These are phyloP conservation scores for Magnolia sinica DNA, from an alignment of 164 flowering plant species.

Conservation along the genomic window DNA sequence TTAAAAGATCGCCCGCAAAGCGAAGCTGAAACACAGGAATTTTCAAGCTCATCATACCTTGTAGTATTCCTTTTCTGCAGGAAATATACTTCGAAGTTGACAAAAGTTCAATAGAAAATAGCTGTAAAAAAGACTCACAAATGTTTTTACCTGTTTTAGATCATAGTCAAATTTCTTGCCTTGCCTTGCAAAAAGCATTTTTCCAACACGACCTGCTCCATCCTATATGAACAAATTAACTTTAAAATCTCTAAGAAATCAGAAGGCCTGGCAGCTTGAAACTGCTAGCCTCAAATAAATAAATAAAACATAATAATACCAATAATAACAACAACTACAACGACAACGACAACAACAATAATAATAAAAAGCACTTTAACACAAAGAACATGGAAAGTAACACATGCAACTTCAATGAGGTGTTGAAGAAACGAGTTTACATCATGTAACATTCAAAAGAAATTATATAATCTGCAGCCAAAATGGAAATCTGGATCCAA, in stretches of 20 bases:
- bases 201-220: conserved; percentile 99
- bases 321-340: too few species aligned
- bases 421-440: too few species aligned
- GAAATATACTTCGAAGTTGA: background rate
- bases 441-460: background rate
- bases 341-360: too few species aligned
- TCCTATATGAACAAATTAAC: conserved; percentile 43
- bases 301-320: too few species aligned
- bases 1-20: conserved; percentile 89
- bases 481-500: too few species aligned
- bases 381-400: background rate
- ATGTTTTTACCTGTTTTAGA: conserved; percentile 71
- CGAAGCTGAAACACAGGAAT: conserved; percentile 56
- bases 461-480: too few species aligned
- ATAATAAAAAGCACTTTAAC: background rate
- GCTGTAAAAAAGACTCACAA: background rate
- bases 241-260: background rate
- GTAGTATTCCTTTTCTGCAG: background rate
- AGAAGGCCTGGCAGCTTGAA: background rate
- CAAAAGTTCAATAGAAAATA: background rate
- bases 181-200: conserved; percentile 93
- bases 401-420: too few species aligned
- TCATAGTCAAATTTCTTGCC: conserved; percentile 99
- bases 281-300: background rate
- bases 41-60: background rate